Evolutionary conservation across 2,329 filamentous ascomycete genomes (phyloP).

Genomic region (Fusarium sp.): DNA sequence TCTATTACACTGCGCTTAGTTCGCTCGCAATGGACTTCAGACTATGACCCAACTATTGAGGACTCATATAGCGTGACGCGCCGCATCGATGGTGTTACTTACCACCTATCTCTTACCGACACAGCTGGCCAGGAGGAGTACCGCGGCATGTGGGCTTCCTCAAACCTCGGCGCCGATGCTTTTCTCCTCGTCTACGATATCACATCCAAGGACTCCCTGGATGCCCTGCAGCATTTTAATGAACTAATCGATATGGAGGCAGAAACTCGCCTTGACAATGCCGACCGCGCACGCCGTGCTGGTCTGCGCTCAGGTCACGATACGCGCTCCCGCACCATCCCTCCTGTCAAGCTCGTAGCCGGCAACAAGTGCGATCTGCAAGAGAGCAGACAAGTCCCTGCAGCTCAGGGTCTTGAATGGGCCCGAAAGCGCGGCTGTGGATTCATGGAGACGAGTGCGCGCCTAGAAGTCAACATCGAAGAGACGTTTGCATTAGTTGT

Average conservation of each 20-base stretch:
- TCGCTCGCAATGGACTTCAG: constrained; percentile 83
- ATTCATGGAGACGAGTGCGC: constrained; percentile 90
- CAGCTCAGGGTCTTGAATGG: constrained; percentile 79
- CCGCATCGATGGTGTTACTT: constrained; percentile 80
- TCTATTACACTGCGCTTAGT: constrained; percentile 87
- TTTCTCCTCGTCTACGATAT: constrained; percentile 92
- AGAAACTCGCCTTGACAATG: constrained; percentile 74
- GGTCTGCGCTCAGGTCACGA: constrained; percentile 49
- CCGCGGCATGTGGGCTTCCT: constrained; percentile 84
- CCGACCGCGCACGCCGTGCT: constrained; percentile 60
- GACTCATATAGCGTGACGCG: constrained; percentile 88
- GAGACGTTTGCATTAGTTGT: constrained; percentile 83
- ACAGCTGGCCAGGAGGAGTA: constrained; percentile 93
- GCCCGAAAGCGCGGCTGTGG: constrained; percentile 77
- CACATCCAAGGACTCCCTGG: constrained; percentile 74
- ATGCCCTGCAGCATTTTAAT: constrained; percentile 81
- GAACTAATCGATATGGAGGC: constrained; percentile 86
- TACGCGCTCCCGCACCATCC: constrained; percentile 62
- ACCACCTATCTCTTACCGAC: constrained; percentile 83
- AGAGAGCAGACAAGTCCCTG: constrained; percentile 74
- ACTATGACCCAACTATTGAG: constrained; percentile 84
- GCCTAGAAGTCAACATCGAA: constrained; percentile 88
- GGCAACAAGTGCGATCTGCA: constrained; percentile 89
- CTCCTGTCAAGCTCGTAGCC: constrained; percentile 84
- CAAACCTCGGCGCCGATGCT: constrained; percentile 81